These are phyloP conservation scores for Penicillium longicatenatum DNA, from an alignment of 495 filamentous ascomycete genomes.

Conservation along the genomic window DNA sequence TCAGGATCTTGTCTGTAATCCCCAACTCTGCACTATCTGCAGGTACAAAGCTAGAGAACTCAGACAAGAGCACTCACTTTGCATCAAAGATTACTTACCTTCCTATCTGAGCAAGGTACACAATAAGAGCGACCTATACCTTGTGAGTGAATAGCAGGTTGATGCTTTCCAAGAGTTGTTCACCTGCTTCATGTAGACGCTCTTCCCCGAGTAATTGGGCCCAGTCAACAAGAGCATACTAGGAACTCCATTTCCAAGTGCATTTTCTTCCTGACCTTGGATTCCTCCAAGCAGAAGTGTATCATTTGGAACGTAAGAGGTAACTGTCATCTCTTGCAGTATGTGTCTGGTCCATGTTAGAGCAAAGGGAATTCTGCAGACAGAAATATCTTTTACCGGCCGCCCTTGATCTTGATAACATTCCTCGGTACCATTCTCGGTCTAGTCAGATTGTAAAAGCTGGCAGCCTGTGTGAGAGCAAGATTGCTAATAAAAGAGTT, in stretches of 20 bases:
- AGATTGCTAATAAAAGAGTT: conserved; percentile 58
- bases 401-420: conserved; percentile 72
- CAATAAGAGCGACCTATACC: conserved; percentile 72
- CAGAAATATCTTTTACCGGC: conserved; percentile 55
- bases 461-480: conserved; percentile 78
- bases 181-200: conserved; percentile 90
- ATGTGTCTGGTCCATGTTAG: conserved; percentile 61
- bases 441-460: conserved; percentile 67
- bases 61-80: conserved; percentile 2
- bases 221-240: conserved; percentile 87
- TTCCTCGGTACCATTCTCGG: conserved; percentile 75
- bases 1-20: conserved; percentile 90
- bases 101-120: conserved; percentile 91
- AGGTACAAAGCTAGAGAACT: conserved; percentile 70
- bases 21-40: conserved; percentile 78
- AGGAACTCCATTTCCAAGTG: conserved; percentile 37
- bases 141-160: conserved; percentile 3
- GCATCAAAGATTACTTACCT: conserved; percentile 39
- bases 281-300: conserved; percentile 67
- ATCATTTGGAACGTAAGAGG: conserved; percentile 86
- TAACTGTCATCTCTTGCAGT: conserved; percentile 84
- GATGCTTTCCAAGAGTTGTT: not conserved
- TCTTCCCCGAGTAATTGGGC: conserved; percentile 96
- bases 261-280: not conserved
- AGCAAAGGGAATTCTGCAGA: not conserved